These are phyloP conservation scores for Leccinum pachyderme DNA, from an alignment of 1,284 basidiomycete species.

Conservation along the genomic window DNA sequence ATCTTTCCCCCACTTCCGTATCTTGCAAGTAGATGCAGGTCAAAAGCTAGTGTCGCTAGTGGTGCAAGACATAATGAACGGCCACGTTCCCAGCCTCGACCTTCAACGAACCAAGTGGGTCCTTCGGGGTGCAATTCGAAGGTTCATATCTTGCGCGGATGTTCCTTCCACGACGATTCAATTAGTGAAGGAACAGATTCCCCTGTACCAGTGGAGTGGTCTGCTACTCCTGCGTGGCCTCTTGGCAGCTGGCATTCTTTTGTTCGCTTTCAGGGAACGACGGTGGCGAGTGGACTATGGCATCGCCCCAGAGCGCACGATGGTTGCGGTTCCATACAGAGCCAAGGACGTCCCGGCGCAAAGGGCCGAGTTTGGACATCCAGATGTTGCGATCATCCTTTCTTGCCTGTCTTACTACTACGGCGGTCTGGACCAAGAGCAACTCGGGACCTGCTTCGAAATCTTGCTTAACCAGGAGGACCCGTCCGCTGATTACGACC, in stretches of 20 bases:
- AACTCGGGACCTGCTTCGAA: slow-evolving; percentile 42
- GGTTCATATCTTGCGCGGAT: background rate
- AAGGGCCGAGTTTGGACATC: slow-evolving; percentile 55
- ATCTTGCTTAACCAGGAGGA: slow-evolving; percentile 45
- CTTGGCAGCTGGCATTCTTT: slow-evolving; percentile 42
- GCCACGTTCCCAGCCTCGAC: background rate
- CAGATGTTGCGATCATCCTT: slow-evolving; percentile 46
- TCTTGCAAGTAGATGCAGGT: slow-evolving; percentile 27
- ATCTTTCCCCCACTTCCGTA: slow-evolving; percentile 34
- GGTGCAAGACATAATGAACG: slow-evolving; percentile 2
- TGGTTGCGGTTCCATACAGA: slow-evolving; percentile 52
- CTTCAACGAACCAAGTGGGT: background rate
- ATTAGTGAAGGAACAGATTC: background rate
- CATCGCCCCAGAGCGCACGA: slow-evolving; percentile 41
- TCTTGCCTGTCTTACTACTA: slow-evolving; percentile 57
- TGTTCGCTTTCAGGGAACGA: slow-evolving; percentile 40
- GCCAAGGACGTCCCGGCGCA: slow-evolving; percentile 51
- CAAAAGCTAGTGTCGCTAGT: slow-evolving; percentile 19
- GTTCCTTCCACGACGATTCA: background rate
- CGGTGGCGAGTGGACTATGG: slow-evolving; percentile 55
- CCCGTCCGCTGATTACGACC: slow-evolving; percentile 41
- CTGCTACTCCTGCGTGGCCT: slow-evolving; percentile 47
- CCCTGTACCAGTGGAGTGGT: slow-evolving; percentile 27
- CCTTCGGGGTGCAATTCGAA: background rate
- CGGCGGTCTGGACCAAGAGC: slow-evolving; percentile 40